Evolutionary conservation across 2,329 filamentous ascomycete genomes (phyloP).

Genomic region (Pseudohalonectria lignicola): DNA sequence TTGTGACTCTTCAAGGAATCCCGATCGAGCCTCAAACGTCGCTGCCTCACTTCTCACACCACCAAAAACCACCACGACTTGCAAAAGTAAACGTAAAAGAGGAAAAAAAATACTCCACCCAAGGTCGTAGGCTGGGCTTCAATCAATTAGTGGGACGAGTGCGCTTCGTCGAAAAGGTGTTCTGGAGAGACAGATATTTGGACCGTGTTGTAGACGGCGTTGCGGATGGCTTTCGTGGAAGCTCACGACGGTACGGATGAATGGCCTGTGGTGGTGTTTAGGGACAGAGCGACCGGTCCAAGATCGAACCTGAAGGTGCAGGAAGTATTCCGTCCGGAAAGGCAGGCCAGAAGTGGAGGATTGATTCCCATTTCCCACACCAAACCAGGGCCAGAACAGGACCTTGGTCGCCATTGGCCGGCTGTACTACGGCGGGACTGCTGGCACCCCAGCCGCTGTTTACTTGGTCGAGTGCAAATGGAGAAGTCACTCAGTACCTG

Average conservation of each 20-base stretch:
- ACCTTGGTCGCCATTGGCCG: not conserved
- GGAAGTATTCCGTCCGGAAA: too few relatives aligned
- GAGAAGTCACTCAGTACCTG: too few relatives aligned
- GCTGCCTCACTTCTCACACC: not conserved
- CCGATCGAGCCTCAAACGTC: not conserved
- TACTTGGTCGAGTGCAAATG: slow-evolving; percentile 1
- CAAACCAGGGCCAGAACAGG: not conserved
- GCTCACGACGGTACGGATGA: too few relatives aligned
- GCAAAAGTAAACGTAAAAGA: not conserved
- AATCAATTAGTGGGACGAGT: not conserved
- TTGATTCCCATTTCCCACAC: slow-evolving; percentile 1
- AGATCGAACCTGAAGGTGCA: too few relatives aligned
- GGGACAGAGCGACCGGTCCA: too few relatives aligned
- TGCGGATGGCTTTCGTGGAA: too few relatives aligned
- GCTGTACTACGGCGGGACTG: not conserved
- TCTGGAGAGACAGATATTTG: not conserved
- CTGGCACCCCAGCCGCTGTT: slow-evolving; percentile 1
- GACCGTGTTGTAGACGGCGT: too few relatives aligned
- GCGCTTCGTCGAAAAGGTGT: not conserved
- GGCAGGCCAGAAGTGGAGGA: slow-evolving; percentile 1
- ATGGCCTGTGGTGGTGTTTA: too few relatives aligned
- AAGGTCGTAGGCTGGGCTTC: not conserved
- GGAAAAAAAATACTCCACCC: too few relatives aligned
- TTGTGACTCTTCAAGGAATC: too few relatives aligned
- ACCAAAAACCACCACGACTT: not conserved